Percentiles rank a stretch among this genome's conserved stretches.
phyloP scores from a whole-genome alignment of 345 rosid genomes.

The Arabis hirsuta region DNA sequence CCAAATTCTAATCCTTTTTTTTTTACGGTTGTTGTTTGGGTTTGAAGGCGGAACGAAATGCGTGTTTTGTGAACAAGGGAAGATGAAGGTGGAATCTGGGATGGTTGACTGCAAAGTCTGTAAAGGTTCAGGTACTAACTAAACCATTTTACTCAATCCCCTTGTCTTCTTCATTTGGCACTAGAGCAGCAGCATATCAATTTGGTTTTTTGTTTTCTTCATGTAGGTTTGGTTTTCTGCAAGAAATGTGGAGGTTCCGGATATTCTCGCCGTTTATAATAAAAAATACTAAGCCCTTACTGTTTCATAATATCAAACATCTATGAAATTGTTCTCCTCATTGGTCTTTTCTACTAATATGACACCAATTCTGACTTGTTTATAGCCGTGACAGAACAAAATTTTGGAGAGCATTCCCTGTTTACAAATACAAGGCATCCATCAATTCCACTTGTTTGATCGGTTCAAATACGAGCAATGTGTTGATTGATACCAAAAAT shows the following conservation, averaged over 20 bases:
- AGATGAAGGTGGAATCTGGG: slow-evolving; percentile 86
- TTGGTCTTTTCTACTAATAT: background rate
- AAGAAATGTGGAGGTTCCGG: slow-evolving; percentile 39
- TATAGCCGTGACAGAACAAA: background rate
- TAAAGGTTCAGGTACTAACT: slow-evolving; percentile 84
- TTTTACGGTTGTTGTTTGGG: background rate
- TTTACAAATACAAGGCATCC: too few species aligned
- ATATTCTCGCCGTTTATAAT: slow-evolving; percentile 38
- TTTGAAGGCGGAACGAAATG: slow-evolving; percentile 88
- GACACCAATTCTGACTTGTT: slow-evolving; percentile 3
- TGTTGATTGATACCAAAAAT: too few species aligned
- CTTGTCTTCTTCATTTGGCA: background rate
- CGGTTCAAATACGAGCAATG: background rate
- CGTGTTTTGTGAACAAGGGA: slow-evolving; percentile 75
- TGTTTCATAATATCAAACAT: background rate
- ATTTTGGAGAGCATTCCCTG: too few species aligned
- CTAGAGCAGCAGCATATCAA: background rate
- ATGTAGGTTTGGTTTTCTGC: slow-evolving; percentile 36
- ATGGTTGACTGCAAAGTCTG: slow-evolving; percentile 78
- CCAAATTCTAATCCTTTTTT: background rate
- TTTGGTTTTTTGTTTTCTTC: background rate
- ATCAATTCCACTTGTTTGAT: background rate
- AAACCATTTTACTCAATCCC: background rate
- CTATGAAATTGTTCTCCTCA: background rate
- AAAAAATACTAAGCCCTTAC: background rate